Evolutionary conservation across 1,284 basidiomycete species (phyloP).

Genomic region (Naganishia albida): DNA sequence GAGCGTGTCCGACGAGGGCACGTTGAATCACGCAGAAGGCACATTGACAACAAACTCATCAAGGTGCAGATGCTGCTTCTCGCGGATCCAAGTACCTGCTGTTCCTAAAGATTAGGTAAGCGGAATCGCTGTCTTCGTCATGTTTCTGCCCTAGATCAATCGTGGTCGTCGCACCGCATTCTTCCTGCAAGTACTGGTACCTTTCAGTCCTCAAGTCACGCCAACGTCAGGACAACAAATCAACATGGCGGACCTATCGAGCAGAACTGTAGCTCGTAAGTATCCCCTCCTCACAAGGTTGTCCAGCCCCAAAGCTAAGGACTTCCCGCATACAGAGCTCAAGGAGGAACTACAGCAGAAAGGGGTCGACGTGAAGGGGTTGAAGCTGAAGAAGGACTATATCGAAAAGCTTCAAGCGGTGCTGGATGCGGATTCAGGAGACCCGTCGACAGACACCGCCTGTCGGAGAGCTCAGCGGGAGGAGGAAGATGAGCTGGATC

Average conservation of each 20-base stretch:
- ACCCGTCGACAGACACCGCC: background rate
- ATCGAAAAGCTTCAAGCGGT: conserved; percentile 18
- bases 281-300: no score
- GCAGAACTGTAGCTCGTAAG: conserved; percentile 22
- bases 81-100: background rate
- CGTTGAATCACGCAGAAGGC: background rate
- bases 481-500: background rate
- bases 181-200: background rate
- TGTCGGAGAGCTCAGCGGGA: background rate
- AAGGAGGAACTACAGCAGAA: conserved; percentile 25
- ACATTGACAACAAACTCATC: background rate
- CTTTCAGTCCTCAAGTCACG: background rate
- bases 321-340: no score
- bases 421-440: background rate
- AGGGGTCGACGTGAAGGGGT: conserved; percentile 24
- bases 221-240: background rate
- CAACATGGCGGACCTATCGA: conserved; percentile 19
- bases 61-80: conserved; percentile 4
- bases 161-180: background rate
- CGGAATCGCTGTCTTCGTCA: background rate
- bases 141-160: background rate
- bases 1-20: background rate
- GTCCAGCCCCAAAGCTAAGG: no score
- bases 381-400: conserved; percentile 27
- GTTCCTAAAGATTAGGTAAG: background rate